Percentiles rank a stretch among this genome's conserved stretches.
phyloP scores from a whole-genome alignment of 148 eudicot genomes.

The Chenopodium berlandieri region DNA sequence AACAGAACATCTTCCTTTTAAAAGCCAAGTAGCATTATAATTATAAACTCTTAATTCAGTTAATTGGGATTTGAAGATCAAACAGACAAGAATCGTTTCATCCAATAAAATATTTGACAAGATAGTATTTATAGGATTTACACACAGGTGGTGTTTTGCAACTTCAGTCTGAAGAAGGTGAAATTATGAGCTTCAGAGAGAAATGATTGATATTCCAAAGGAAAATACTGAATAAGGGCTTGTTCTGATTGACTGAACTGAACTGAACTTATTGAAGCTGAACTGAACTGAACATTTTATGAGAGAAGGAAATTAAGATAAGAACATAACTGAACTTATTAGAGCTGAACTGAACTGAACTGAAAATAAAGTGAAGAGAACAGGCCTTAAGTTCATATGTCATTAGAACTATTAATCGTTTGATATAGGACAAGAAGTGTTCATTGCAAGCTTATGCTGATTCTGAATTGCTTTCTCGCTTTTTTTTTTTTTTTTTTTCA shows the following conservation, averaged over 20 bases:
- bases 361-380: too few species aligned
- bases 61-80: background rate
- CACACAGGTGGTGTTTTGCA: background rate
- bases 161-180: background rate
- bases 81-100: background rate
- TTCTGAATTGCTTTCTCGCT: too few species aligned
- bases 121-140: too few species aligned
- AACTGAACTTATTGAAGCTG: too few species aligned
- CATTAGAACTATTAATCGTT: background rate
- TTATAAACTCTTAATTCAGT: background rate
- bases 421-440: background rate
- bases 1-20: background rate
- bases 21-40: background rate
- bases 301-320: too few species aligned
- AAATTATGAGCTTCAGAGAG: background rate
- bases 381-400: background rate
- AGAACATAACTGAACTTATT: too few species aligned
- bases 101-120: too few species aligned
- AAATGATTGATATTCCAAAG: background rate
- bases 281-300: too few species aligned
- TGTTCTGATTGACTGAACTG: too few species aligned
- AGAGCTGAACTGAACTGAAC: too few species aligned
- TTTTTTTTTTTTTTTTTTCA: background rate
- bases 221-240: background rate
- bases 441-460: background rate